phyloP scores from a whole-genome alignment of 345 rosid genomes.

The Gossypium australe region DNA sequence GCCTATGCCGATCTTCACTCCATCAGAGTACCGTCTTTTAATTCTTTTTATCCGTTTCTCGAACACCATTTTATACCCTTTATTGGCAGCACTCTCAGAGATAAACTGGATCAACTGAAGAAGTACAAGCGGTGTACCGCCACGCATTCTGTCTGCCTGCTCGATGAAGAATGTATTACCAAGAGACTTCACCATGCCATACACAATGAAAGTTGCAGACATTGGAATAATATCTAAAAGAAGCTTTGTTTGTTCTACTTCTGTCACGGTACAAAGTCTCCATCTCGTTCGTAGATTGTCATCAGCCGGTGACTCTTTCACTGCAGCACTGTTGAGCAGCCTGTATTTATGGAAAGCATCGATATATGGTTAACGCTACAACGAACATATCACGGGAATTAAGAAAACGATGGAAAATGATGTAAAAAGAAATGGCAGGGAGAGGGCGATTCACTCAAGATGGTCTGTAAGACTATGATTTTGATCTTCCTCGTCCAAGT shows the following conservation, averaged over 20 bases:
- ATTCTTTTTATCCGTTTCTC: background rate
- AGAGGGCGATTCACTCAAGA: background rate
- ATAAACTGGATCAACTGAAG: background rate
- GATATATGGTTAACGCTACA: background rate
- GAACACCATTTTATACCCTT: background rate
- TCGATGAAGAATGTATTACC: background rate
- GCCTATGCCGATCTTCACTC: background rate
- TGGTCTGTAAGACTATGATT: background rate
- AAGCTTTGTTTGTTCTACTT: slow-evolving; percentile 4
- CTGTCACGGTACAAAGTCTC: background rate
- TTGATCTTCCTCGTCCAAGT: background rate
- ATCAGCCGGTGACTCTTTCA: background rate
- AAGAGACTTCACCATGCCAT: slow-evolving; percentile 7
- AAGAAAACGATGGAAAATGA: too few species aligned
- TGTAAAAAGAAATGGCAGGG: background rate
- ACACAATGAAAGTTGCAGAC: background rate
- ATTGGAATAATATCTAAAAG: background rate
- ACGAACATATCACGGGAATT: background rate
- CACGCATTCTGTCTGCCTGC: background rate
- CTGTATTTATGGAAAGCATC: background rate
- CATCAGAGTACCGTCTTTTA: background rate
- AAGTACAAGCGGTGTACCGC: background rate
- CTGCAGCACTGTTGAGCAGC: background rate
- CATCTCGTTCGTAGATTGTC: background rate
- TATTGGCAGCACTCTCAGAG: background rate